phyloP scores from a whole-genome alignment of 2,329 filamentous ascomycete genomes.

The Rutstroemia sp. region DNA sequence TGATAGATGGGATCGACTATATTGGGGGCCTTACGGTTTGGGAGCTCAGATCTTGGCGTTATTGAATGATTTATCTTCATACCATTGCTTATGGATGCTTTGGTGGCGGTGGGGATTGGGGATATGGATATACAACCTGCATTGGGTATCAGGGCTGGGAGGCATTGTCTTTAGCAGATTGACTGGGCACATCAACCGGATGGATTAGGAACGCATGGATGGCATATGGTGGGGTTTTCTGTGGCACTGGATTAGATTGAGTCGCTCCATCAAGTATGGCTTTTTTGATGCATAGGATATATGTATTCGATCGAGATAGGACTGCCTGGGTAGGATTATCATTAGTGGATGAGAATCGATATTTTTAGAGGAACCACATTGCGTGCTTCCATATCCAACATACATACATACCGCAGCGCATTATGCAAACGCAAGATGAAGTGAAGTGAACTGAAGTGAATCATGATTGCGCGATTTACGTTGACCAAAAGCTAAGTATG shows the following conservation, averaged over 20 bases:
- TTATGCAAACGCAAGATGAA: no score
- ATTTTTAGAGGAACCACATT: no score
- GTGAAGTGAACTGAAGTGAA: no score
- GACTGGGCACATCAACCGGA: no score
- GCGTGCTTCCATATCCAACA: no score
- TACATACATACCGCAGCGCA: no score
- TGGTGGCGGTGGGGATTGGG: neutral
- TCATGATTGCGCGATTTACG: no score
- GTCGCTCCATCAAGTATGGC: neutral
- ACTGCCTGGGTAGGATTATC: no score
- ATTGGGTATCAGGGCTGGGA: slow-evolving; percentile 5
- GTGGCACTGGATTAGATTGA: neutral
- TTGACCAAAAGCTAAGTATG: no score
- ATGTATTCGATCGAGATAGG: neutral
- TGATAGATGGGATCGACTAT: neutral
- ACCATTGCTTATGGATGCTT: neutral
- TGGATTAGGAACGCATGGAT: slow-evolving; percentile 5
- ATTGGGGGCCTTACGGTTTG: neutral
- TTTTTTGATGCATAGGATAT: neutral
- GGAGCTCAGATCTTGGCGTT: slow-evolving; percentile 1
- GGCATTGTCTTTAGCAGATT: neutral
- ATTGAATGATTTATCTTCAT: slow-evolving; percentile 4
- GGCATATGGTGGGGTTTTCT: neutral
- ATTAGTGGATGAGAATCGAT: no score
- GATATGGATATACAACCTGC: neutral